These are phyloP conservation scores for Tricholoma flavovirens DNA, from an alignment of 768 basidiomycete species.

Conservation along the genomic window DNA sequence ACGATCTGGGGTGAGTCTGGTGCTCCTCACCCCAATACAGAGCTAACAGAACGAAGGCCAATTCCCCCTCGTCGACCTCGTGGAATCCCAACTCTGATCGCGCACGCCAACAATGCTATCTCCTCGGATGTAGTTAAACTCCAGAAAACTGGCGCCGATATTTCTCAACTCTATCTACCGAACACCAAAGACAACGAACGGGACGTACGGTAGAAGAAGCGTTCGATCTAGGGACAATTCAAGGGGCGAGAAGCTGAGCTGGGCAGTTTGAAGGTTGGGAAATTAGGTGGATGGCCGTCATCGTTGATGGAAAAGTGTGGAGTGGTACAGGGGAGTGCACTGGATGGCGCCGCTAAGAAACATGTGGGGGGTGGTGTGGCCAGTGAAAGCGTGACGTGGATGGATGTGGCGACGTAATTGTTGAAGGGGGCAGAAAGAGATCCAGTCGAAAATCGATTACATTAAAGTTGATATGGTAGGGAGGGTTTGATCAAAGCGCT, in stretches of 20 bases:
- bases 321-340: not conserved
- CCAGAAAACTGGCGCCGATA: not conserved
- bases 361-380: not conserved
- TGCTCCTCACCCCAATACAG: too few relatives aligned
- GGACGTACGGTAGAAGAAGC: not conserved
- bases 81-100: not conserved
- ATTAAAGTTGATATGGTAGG: not conserved
- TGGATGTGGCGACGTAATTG: not conserved
- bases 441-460: not conserved
- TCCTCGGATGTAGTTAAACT: not conserved
- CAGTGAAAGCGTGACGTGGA: not conserved
- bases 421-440: not conserved
- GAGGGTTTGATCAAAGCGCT: not conserved
- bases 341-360: not conserved
- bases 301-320: not conserved
- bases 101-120: not conserved
- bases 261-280: not conserved
- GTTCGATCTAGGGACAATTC: not conserved
- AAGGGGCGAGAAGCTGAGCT: not conserved
- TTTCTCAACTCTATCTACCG: not conserved
- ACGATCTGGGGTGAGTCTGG: too few relatives aligned
- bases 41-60: slow-evolving; percentile 1
- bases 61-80: not conserved
- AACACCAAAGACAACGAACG: not conserved
- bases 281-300: not conserved